Conservation (phyloP, 441 rosid species). For the Raphanus hybrid region DNA sequence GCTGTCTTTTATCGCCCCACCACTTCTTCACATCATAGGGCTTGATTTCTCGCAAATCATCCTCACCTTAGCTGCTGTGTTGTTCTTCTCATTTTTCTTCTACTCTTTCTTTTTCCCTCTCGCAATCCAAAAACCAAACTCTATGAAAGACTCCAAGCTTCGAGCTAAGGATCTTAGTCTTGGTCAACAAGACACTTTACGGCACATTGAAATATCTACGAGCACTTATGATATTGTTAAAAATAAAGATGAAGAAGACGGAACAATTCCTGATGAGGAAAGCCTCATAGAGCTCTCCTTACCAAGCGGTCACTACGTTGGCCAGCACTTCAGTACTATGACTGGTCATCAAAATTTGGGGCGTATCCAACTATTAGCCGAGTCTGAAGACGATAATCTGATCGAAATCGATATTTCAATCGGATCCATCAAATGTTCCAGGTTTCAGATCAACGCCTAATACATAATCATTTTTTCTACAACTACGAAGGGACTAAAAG, state of each 20-base stretch:
- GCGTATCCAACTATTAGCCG: conserved; percentile 55
- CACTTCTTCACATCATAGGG: conserved; percentile 47
- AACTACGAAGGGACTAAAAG: not conserved
- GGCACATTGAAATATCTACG: conserved; percentile 35
- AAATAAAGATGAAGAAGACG: conserved; percentile 55
- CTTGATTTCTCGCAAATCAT: conserved; percentile 46
- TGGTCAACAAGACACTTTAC: conserved; percentile 12
- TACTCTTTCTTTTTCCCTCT: conserved; percentile 49
- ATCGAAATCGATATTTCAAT: conserved; percentile 90
- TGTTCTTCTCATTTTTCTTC: conserved; percentile 40
- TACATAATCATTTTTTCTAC: not conserved
- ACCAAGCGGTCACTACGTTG: conserved; percentile 69
- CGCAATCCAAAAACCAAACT: conserved; percentile 36
- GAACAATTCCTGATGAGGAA: conserved; percentile 81
- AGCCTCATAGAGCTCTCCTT: conserved; percentile 84
- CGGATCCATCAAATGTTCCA: conserved; percentile 85
- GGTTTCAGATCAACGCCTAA: conserved; percentile 74
- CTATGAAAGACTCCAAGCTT: conserved; percentile 12
- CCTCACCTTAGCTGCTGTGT: conserved; percentile 44
- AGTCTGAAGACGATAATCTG: conserved; percentile 85
- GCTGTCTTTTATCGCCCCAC: conserved; percentile 47
- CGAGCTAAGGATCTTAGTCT: conserved; percentile 18
- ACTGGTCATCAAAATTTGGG: conserved; percentile 43
- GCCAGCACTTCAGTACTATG: conserved; percentile 32
- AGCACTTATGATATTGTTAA: not conserved